These are phyloP conservation scores for Calamus simplicifolius DNA, from an alignment of 176 grass and related monocot genomes.

Conservation along the genomic window DNA sequence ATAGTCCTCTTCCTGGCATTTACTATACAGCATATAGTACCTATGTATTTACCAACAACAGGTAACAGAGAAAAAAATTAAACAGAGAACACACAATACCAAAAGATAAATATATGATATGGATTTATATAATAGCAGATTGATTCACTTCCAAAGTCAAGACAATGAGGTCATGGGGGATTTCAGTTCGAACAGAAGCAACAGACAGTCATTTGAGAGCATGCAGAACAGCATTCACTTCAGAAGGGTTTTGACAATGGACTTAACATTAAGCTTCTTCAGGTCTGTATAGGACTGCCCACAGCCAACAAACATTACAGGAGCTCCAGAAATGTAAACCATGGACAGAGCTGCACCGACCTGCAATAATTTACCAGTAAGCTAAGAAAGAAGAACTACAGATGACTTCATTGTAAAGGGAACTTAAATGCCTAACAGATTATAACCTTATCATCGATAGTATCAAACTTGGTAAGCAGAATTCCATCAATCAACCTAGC, in stretches of 20 bases:
- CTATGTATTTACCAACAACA: no score
- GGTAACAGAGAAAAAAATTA: no score
- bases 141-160: slow-evolving; percentile 24
- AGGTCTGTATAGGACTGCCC: slow-evolving; percentile 92
- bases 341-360: slow-evolving; percentile 80
- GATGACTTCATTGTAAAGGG: no score
- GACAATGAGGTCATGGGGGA: slow-evolving; percentile 40
- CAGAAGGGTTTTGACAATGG: slow-evolving; percentile 91
- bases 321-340: slow-evolving; percentile 94
- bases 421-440: no score
- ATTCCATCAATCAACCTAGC: slow-evolving; percentile 92
- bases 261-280: slow-evolving; percentile 91
- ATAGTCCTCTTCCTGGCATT: no score
- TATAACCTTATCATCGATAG: slow-evolving; percentile 78
- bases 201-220: slow-evolving; percentile 5
- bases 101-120: no score
- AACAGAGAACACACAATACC: no score
- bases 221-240: slow-evolving; percentile 45
- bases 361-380: slow-evolving; percentile 22
- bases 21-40: no score
- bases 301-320: slow-evolving; percentile 88
- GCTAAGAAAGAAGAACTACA: no score
- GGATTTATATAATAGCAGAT: no score
- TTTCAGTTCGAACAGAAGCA: slow-evolving; percentile 9
- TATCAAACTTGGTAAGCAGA: slow-evolving; percentile 96